Evolutionary conservation across 2,329 filamentous ascomycete species (phyloP).

Genomic region (Penicillium expansum): DNA sequence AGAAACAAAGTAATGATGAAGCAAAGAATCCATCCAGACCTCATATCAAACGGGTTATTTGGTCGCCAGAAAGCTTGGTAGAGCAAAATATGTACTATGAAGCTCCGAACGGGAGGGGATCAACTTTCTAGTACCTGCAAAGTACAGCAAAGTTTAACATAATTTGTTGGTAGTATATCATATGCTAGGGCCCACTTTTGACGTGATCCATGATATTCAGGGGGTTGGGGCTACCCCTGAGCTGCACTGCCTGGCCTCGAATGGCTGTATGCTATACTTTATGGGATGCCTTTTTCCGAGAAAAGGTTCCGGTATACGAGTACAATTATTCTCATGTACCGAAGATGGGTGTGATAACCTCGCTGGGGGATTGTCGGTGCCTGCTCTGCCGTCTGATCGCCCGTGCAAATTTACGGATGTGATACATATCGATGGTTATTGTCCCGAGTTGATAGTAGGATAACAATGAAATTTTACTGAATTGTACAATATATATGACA

Average conservation of each 20-base stretch:
- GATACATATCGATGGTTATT: neutral
- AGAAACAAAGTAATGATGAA: too few relatives aligned
- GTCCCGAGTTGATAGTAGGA: neutral
- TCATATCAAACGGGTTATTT: neutral
- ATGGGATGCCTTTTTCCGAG: too few relatives aligned
- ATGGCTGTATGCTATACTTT: neutral
- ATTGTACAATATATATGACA: neutral
- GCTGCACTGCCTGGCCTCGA: neutral
- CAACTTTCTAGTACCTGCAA: neutral
- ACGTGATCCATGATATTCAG: slow-evolving; percentile 4
- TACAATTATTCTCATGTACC: neutral
- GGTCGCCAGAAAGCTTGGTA: slow-evolving; percentile 3
- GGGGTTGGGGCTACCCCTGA: neutral
- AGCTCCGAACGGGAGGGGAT: neutral
- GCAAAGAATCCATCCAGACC: too few relatives aligned
- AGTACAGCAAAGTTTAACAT: too few relatives aligned
- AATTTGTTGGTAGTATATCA: too few relatives aligned
- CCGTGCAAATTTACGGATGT: neutral
- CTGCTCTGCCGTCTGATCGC: slow-evolving; percentile 1
- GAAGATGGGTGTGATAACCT: neutral
- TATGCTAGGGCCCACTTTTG: neutral
- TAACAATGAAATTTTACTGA: neutral
- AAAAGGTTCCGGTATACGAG: neutral
- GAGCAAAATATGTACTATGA: neutral
- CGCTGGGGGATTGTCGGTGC: neutral